Evolutionary conservation across 768 basidiomycete genomes (phyloP).

Genomic region (Boletus coccyginus): DNA sequence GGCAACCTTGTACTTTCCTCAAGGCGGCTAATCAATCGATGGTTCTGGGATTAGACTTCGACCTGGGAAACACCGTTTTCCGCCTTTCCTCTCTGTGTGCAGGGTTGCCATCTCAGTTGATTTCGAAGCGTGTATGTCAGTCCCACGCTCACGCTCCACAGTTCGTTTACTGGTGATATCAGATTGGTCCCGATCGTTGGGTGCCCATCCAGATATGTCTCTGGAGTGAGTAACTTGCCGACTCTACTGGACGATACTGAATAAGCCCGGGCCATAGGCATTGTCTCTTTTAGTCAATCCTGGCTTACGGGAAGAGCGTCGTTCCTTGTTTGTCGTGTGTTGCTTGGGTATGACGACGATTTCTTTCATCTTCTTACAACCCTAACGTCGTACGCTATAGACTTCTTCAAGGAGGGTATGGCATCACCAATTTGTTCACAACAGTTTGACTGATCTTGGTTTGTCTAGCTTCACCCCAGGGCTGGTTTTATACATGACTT

Average conservation of each 20-base stretch:
- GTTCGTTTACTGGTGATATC: background rate
- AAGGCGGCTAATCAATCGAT: background rate
- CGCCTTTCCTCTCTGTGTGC: slow-evolving; percentile 49
- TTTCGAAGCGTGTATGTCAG: slow-evolving; percentile 51
- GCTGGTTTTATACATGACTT: slow-evolving; percentile 59
- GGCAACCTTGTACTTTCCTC: background rate
- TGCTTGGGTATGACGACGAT: slow-evolving; percentile 39
- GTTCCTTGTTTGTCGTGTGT: slow-evolving; percentile 48
- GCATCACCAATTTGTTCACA: background rate
- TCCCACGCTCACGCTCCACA: background rate
- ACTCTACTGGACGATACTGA: background rate
- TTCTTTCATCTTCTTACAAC: background rate
- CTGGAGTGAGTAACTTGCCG: slow-evolving; percentile 36
- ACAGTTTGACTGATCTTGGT: background rate
- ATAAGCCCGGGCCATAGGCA: slow-evolving; percentile 9
- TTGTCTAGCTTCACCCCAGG: slow-evolving; percentile 51
- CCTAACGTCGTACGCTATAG: slow-evolving; percentile 15
- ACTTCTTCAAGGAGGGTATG: slow-evolving; percentile 47
- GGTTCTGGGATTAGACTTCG: slow-evolving; percentile 39
- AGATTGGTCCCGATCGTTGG: slow-evolving; percentile 64
- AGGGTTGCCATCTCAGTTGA: slow-evolving; percentile 59
- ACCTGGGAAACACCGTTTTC: slow-evolving; percentile 52
- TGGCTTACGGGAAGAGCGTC: slow-evolving; percentile 50
- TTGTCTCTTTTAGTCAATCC: slow-evolving; percentile 52
- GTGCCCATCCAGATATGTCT: slow-evolving; percentile 57